Evolutionary conservation across 306 rosid species (phyloP), one percentile per base, ranked within the genome.

Genomic region (Rosa multiflora): DNA sequence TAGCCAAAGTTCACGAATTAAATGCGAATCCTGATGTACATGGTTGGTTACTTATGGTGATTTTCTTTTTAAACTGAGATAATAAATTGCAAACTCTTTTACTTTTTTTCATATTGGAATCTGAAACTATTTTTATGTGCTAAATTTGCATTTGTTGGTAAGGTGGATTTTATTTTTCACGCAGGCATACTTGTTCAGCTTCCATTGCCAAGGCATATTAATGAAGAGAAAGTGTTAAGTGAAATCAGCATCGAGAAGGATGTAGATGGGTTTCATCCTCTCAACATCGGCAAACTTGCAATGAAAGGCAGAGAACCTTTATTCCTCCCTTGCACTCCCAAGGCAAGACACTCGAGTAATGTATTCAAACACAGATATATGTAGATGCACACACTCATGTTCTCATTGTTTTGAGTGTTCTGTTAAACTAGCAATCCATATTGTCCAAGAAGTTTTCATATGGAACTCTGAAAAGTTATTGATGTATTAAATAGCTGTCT

Each of bases 181-280:
- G 11, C 81, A 94, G 99, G 99, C 76, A 92, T 94, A 78, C 87
- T 92, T 85, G 93, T 94, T 85, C 97, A 94, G 75, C 99, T 94
- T 84, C 99, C 97, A 26, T 85, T 92, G 90, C 97, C 99, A 10
- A 92, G 84, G 79, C 97, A 94, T 83, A 88, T 94, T 84, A 88
- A 92, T 73, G 97, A 92, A 83, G 97, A 92, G 89, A 88, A 83
- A 44, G 90, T 94, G 74, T 81, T 94, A 77, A 85, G 82, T 77
- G 97, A 87, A 85, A 94, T 94, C 78, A 94, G 90, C 89, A 76
- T 94, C 66, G 89, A 84, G 77, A 92, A 94, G 89, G 99, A 92
- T 85, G 99, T 94, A 0, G 99, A 94, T 91, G 98, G 97, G 15
- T 92, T 94, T 84, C 99, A 94, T 85, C 99, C 99, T 72, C 84